Base-by-base conservation (phyloP, 345 rosid species). In the Lepidium didymum region DNA sequence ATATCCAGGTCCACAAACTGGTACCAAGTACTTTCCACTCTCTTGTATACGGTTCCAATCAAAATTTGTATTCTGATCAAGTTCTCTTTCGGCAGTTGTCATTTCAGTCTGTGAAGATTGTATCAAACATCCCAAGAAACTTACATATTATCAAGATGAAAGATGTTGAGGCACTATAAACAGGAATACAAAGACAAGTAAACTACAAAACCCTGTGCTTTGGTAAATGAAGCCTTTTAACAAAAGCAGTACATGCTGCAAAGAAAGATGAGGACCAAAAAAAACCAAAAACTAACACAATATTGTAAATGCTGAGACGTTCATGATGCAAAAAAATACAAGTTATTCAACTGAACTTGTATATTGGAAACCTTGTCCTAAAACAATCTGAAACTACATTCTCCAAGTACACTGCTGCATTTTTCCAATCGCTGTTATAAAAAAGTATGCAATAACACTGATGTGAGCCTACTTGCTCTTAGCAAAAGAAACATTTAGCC, bases 61-160 rank as follows among this genome's bases (percentile, higher is more conserved):
- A 78, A 85, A 91, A 78, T 91, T 91, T 53, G 92, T 83, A 72
- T 95, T 95, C 70, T 95, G 98, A 83, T 95, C 98, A 79, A 95
- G 92, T 86, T 95, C 99, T 79, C 86, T 87, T 77, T 95, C 99
- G n/a, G 99, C 96, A 56, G 99, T 95, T 61, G 99, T 95, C 97
- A 95, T 89, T 83, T 95, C 98, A 59, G 98, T 95, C 98, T 95
- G 82, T 37, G 54, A 65, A 75, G 16, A 66, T 33, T 56, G 37
- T 66, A 34, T 35, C 51, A 55, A 66, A 69, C 62, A 68, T 64
- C 64, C 40, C 64, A 62, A 62, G 58, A 78, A 33, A 80, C 51
- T 23, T 25, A n/a, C 33, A 56, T 36, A 33, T 21, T 23, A 70
- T 55, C 59, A 52, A 46, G 27, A 29, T n/a, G 52, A 40, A 19